phyloP scores from a whole-genome alignment of 305 asterid genomes.

The Solanum hybrid region DNA sequence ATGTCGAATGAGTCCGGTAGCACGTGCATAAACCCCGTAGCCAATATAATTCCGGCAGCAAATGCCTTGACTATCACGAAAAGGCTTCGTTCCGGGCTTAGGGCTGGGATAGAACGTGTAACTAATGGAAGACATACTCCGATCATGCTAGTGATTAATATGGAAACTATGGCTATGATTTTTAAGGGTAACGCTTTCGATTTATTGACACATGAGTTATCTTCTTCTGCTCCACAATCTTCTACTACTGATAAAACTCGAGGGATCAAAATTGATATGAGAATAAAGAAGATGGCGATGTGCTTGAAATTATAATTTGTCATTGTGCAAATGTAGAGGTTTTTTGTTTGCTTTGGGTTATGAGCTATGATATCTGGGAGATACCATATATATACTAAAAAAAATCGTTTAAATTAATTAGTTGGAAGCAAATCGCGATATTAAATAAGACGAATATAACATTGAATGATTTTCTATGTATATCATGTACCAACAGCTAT shows the following conservation, averaged over 20 bases:
- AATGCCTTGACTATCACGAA: conserved; percentile 54
- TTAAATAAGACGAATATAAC: not conserved
- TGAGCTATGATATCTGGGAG: not conserved
- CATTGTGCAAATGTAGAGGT: not conserved
- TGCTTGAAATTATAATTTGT: not conserved
- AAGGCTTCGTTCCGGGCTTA: conserved; percentile 37
- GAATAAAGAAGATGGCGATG: conserved; percentile 1
- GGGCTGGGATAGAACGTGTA: conserved; percentile 43
- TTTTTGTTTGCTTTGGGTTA: not conserved
- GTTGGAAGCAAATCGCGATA: not conserved
- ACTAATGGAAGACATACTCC: conserved; percentile 50
- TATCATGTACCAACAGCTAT: not conserved
- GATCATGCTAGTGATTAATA: conserved; percentile 48
- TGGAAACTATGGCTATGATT: conserved; percentile 51
- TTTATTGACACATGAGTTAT: conserved; percentile 35
- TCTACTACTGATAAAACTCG: conserved; percentile 23
- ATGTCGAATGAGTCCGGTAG: conserved; percentile 66
- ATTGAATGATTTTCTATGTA: not conserved
- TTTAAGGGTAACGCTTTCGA: conserved; percentile 39
- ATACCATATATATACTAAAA: too few species aligned
- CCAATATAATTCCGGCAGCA: conserved; percentile 62
- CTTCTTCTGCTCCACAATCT: conserved; percentile 26
- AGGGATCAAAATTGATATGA: conserved; percentile 9
- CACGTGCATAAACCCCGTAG: conserved; percentile 75
- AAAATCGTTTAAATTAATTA: not conserved